Conservation (phyloP, 345 rosid species). For the Diplotaxis tenuifolia region DNA sequence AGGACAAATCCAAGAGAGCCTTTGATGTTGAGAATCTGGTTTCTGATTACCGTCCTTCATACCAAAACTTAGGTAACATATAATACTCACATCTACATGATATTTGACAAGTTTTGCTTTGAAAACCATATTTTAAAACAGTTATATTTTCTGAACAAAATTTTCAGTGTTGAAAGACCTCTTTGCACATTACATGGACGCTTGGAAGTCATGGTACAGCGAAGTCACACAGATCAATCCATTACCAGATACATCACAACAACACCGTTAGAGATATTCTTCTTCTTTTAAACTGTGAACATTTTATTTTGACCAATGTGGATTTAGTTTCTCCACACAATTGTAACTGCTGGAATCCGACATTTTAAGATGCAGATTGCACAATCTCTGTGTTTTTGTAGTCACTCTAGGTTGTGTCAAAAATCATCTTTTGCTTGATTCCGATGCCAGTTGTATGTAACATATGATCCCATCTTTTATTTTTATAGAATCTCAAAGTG, state of each 20-base stretch:
- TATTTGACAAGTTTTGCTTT: not conserved
- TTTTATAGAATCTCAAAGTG: not conserved
- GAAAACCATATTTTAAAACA: not conserved
- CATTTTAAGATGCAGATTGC: not conserved
- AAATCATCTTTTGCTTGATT: constrained; percentile 7
- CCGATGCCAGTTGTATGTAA: constrained; percentile 14
- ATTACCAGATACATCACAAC: constrained; percentile 34
- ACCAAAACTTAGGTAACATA: constrained; percentile 69
- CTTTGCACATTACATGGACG: constrained; percentile 84
- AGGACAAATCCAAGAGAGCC: constrained; percentile 35
- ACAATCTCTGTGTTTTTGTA: constrained; percentile 13
- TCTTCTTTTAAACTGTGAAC: constrained; percentile 2
- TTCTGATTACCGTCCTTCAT: constrained; percentile 55
- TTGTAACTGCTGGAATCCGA: constrained; percentile 29
- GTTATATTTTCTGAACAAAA: not conserved
- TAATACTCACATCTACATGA: not conserved
- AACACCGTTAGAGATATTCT: constrained; percentile 25
- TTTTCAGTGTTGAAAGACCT: constrained; percentile 76
- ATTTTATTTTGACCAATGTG: constrained; percentile 18
- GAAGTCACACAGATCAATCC: constrained; percentile 63
- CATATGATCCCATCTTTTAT: not conserved
- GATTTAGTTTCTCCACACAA: constrained; percentile 20
- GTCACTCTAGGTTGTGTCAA: constrained; percentile 20
- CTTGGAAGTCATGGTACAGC: constrained; percentile 84
- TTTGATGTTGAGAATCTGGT: constrained; percentile 64